These are phyloP conservation scores for Chloranthus sessilifolius DNA, from an alignment of 164 flowering plant genomes.

Conservation along the genomic window DNA sequence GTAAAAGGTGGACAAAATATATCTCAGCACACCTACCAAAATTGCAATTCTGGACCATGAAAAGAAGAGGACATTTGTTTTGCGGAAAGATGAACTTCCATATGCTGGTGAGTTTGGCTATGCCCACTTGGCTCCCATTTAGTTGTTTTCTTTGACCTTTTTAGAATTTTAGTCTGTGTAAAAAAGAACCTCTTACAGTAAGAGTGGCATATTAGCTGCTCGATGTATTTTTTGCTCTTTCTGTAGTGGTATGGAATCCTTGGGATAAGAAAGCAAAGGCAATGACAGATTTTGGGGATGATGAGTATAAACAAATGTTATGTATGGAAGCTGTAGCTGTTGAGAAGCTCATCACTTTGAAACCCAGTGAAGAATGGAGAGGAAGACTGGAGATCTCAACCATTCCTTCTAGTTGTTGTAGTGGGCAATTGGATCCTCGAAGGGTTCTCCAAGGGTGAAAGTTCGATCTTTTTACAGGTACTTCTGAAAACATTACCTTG, in stretches of 20 bases:
- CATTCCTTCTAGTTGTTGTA: slow-evolving; percentile 70
- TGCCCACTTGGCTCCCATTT: neutral
- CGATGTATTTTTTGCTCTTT: too few relatives aligned
- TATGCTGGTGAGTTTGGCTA: slow-evolving; percentile 28
- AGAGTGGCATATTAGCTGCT: too few relatives aligned
- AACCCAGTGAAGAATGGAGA: slow-evolving; percentile 84
- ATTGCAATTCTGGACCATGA: slow-evolving; percentile 89
- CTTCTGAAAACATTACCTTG: too few relatives aligned
- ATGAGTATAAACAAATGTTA: slow-evolving; percentile 74
- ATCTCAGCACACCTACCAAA: slow-evolving; percentile 84
- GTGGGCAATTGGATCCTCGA: slow-evolving; percentile 73
- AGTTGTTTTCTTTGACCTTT: too few relatives aligned
- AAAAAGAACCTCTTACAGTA: too few relatives aligned
- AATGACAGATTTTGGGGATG: slow-evolving; percentile 69
- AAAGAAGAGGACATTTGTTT: slow-evolving; percentile 82
- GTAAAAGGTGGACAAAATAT: slow-evolving; percentile 31
- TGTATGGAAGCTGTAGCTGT: slow-evolving; percentile 74
- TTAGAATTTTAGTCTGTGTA: too few relatives aligned
- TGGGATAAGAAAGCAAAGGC: slow-evolving; percentile 81
- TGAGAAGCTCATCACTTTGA: slow-evolving; percentile 62
- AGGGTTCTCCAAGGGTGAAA: slow-evolving; percentile 48
- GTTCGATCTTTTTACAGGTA: neutral
- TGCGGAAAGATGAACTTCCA: slow-evolving; percentile 40
- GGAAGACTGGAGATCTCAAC: slow-evolving; percentile 68
- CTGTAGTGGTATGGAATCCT: slow-evolving; percentile 82